phyloP scores from a whole-genome alignment of 208 protist species.

The Leishmania aethiopica region DNA sequence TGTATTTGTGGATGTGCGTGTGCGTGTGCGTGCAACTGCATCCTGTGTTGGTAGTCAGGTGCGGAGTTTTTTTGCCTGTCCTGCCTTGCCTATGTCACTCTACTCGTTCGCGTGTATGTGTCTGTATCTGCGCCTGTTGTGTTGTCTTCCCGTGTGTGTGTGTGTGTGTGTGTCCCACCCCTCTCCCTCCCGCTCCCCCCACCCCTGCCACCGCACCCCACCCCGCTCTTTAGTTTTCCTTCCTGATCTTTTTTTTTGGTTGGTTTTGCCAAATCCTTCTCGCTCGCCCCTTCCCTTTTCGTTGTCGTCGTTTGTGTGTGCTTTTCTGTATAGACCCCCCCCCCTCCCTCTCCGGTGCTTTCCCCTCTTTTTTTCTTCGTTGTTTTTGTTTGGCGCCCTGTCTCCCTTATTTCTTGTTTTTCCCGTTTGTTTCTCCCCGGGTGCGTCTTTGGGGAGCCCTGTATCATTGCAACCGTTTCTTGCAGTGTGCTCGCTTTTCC shows the following conservation, averaged over 20 bases:
- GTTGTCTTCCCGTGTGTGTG: neutral
- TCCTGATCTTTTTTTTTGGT: slow-evolving; percentile 9
- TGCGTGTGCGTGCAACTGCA: neutral
- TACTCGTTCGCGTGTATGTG: neutral
- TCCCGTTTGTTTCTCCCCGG: neutral
- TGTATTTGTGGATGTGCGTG: neutral
- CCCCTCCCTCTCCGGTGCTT: neutral
- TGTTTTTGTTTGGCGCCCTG: neutral
- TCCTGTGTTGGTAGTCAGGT: neutral
- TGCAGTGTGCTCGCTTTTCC: neutral
- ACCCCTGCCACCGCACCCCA: neutral
- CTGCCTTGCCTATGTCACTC: neutral
- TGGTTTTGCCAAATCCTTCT: neutral
- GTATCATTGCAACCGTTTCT: neutral
- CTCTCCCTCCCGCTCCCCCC: neutral
- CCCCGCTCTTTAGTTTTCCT: neutral
- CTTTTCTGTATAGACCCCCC: neutral
- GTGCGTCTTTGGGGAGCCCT: neutral
- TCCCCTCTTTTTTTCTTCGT: neutral
- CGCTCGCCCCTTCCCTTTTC: neutral
- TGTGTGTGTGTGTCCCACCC: neutral
- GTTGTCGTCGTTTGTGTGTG: neutral
- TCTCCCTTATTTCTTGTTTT: neutral
- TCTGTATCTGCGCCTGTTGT: neutral
- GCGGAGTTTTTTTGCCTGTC: neutral